Evolutionary conservation across 2,329 filamentous ascomycete genomes (phyloP).

Genomic region (Ascochyta clinopodiicola): DNA sequence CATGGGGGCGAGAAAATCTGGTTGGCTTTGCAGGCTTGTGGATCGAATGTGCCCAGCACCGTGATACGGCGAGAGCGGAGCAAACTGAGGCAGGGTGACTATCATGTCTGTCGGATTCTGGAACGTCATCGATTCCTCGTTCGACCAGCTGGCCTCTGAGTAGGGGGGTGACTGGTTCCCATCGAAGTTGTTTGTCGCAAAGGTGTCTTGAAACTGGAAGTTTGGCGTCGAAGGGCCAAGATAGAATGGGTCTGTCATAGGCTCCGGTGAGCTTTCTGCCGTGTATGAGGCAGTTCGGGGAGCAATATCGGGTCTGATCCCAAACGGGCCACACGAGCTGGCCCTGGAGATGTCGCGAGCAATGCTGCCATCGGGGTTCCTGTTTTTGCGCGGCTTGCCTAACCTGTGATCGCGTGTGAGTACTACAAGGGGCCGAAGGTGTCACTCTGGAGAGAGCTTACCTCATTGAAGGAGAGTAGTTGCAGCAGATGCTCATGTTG

Average conservation of each 20-base stretch:
- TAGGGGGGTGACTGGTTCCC: constrained; percentile 44
- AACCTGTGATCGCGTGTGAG: constrained; percentile 34
- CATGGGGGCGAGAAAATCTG: constrained; percentile 39
- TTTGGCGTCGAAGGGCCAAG: constrained; percentile 45
- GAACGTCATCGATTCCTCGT: constrained; percentile 43
- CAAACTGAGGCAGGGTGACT: constrained; percentile 35
- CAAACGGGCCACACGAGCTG: constrained; percentile 40
- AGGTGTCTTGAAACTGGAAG: constrained; percentile 45
- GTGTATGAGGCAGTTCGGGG: constrained; percentile 40
- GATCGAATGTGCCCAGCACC: constrained; percentile 33
- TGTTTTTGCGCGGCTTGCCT: constrained; percentile 48
- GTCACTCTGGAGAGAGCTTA: constrained; percentile 21
- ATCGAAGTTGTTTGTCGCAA: constrained; percentile 36
- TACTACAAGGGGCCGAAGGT: not conserved
- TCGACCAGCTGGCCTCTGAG: constrained; percentile 43
- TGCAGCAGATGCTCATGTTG: constrained; percentile 49
- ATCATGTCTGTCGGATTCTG: constrained; percentile 36
- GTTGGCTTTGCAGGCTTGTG: constrained; percentile 41
- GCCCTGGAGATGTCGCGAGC: constrained; percentile 44
- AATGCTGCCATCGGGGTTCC: constrained; percentile 45
- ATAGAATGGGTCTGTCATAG: constrained; percentile 41
- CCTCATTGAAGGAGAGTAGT: constrained; percentile 51
- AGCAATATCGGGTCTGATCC: constrained; percentile 39
- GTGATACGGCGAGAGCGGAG: constrained; percentile 25
- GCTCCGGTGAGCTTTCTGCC: constrained; percentile 46